A percentile compares a stretch with the other conserved stretches of the same genome.
phyloP scores from a whole-genome alignment of 495 filamentous ascomycete species.

The Evernia prunastri region DNA sequence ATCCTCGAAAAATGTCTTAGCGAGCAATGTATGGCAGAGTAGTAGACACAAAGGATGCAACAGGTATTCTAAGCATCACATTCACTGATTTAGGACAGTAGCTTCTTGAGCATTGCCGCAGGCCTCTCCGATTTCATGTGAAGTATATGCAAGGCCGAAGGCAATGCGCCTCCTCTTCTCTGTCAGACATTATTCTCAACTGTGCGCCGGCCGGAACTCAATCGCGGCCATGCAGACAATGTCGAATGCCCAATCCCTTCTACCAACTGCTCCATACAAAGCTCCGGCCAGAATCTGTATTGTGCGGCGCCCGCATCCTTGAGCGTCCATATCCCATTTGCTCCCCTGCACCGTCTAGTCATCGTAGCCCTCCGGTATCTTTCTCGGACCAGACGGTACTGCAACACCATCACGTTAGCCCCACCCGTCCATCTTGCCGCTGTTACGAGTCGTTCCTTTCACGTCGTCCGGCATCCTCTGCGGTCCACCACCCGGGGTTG shows the following conservation, averaged over 20 bases:
- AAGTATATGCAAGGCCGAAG: background rate
- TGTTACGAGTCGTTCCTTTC: background rate
- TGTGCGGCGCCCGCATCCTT: slow-evolving; percentile 2
- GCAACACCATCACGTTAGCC: slow-evolving; percentile 6
- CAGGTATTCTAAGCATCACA: background rate
- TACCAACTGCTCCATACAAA: background rate
- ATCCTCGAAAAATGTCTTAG: background rate
- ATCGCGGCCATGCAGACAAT: background rate
- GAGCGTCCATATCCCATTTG: background rate
- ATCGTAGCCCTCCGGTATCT: slow-evolving; percentile 68
- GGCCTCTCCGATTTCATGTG: background rate
- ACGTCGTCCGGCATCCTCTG: background rate
- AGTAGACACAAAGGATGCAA: background rate
- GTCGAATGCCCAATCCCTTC: background rate
- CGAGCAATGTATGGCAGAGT: background rate
- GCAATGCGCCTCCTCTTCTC: background rate
- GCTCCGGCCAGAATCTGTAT: background rate
- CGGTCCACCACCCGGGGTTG: no score
- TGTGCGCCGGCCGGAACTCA: background rate
- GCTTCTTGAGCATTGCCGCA: background rate
- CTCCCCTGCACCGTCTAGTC: slow-evolving; percentile 38
- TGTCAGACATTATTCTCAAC: background rate
- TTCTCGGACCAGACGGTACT: slow-evolving; percentile 74
- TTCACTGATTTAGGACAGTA: background rate
- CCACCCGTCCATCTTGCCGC: background rate